Percentiles rank a stretch among this genome's conserved stretches.
These are phyloP conservation scores for Psophocarpus tetragonolobus DNA, from an alignment of 306 rosid species.

Conservation along the genomic window DNA sequence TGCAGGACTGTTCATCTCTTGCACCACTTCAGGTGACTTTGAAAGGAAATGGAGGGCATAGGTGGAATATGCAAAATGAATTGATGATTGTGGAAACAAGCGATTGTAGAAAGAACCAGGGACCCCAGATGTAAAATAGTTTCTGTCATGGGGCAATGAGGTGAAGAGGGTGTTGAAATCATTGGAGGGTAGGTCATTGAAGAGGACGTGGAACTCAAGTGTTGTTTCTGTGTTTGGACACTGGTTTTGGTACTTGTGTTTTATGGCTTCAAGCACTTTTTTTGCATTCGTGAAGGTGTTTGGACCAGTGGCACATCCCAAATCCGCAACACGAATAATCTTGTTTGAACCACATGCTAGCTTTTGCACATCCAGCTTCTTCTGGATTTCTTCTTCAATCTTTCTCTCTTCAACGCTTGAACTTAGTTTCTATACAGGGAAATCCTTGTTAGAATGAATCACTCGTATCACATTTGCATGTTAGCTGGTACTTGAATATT, in stretches of 20 bases:
- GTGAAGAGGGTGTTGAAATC: slow-evolving; percentile 54
- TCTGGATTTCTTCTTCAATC: slow-evolving; percentile 38
- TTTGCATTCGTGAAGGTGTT: slow-evolving; percentile 38
- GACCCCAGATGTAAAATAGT: slow-evolving; percentile 41
- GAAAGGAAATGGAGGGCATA: slow-evolving; percentile 47
- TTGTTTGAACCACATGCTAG: slow-evolving; percentile 22
- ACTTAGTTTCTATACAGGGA: slow-evolving; percentile 33
- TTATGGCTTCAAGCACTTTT: slow-evolving; percentile 34
- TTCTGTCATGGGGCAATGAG: slow-evolving; percentile 34
- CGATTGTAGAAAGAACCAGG: slow-evolving; percentile 49
- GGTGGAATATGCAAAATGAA: slow-evolving; percentile 39
- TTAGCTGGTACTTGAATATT: not conserved
- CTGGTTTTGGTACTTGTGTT: slow-evolving; percentile 33
- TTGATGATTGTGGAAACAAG: slow-evolving; percentile 43
- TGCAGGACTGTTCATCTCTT: slow-evolving; percentile 11
- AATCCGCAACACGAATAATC: slow-evolving; percentile 43
- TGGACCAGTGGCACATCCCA: slow-evolving; percentile 59
- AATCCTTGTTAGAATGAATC: not conserved
- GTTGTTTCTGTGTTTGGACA: not conserved
- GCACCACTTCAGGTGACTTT: slow-evolving; percentile 33
- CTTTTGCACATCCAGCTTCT: slow-evolving; percentile 40
- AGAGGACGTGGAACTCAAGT: slow-evolving; percentile 48
- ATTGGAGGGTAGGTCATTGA: slow-evolving; percentile 43
- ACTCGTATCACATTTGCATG: too few species aligned
- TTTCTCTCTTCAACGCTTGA: slow-evolving; percentile 29